Conservation (phyloP, 257 asterid species). For the Scutellaria barbata region DNA sequence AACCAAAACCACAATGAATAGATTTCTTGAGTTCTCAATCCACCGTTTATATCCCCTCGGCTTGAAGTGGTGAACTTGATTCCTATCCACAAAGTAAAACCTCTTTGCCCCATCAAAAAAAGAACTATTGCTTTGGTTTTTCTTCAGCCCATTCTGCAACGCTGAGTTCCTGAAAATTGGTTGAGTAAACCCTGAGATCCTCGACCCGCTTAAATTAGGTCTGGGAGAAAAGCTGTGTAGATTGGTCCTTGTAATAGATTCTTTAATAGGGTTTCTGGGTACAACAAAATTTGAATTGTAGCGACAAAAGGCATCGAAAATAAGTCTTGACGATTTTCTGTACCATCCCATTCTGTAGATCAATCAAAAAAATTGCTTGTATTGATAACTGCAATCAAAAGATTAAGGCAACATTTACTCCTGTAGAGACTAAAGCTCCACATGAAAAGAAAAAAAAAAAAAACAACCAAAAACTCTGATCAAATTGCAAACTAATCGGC, state of each 20-base stretch:
- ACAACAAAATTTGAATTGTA: constrained; percentile 42
- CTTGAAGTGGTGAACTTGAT: constrained; percentile 62
- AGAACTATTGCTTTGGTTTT: constrained; percentile 43
- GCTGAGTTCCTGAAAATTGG: constrained; percentile 48
- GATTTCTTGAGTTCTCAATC: constrained; percentile 65
- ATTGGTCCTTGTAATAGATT: constrained; percentile 19
- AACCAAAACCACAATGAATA: constrained; percentile 45
- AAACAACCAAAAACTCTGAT: background rate
- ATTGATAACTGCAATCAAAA: background rate
- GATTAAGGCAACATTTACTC: background rate
- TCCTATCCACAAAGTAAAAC: constrained; percentile 67
- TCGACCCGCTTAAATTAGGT: constrained; percentile 31
- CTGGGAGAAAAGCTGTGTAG: background rate
- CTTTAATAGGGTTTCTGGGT: constrained; percentile 41
- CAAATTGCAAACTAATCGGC: background rate
- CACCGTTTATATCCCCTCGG: constrained; percentile 74
- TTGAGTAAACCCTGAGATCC: constrained; percentile 37
- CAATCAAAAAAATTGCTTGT: background rate
- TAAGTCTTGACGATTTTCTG: constrained; percentile 55
- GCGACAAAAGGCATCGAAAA: constrained; percentile 46
- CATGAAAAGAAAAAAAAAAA: background rate
- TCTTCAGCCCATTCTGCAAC: constrained; percentile 40
- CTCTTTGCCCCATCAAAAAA: constrained; percentile 65
- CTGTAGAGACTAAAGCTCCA: background rate
- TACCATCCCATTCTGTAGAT: constrained; percentile 66